A percentile compares a stretch with the other conserved stretches of the same genome.
phyloP scores from a whole-genome alignment of 768 basidiomycete species.

The Lentinula sp. region DNA sequence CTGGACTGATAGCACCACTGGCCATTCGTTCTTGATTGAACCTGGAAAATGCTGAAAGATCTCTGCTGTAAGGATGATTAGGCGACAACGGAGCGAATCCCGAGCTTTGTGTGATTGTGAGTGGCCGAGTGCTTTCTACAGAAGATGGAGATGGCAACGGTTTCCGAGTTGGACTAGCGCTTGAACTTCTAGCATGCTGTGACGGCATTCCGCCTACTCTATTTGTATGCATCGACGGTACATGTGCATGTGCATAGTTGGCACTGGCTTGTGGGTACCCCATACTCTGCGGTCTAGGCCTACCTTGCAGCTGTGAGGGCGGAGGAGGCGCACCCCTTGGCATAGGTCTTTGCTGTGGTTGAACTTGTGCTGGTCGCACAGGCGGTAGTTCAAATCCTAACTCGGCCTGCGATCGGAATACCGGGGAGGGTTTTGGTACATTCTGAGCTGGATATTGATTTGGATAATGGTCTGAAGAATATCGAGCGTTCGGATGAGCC shows the following conservation, averaged over 20 bases:
- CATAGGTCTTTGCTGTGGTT: not conserved
- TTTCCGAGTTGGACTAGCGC: slow-evolving; percentile 1
- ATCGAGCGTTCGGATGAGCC: not conserved
- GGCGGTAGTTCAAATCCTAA: not conserved
- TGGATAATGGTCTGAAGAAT: not conserved
- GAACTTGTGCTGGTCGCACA: not conserved
- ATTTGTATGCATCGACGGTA: not conserved
- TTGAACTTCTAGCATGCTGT: not conserved
- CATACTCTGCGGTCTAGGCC: not conserved
- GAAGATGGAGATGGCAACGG: not conserved
- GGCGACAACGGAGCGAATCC: not conserved
- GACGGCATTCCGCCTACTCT: not conserved
- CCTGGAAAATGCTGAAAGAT: slow-evolving; percentile 2
- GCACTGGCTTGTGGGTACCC: not conserved
- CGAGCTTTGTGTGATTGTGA: not conserved
- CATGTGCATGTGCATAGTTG: not conserved
- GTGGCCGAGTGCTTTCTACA: not conserved
- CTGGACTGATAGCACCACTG: not conserved
- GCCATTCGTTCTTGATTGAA: slow-evolving; percentile 4
- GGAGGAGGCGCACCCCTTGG: not conserved
- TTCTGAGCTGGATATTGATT: not conserved
- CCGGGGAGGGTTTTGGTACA: not conserved
- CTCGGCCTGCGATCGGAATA: not conserved
- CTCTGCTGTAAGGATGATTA: not conserved
- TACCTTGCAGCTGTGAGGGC: not conserved